phyloP scores from a whole-genome alignment of 2,329 filamentous ascomycete species.

The Pestalotiopsis sp. region DNA sequence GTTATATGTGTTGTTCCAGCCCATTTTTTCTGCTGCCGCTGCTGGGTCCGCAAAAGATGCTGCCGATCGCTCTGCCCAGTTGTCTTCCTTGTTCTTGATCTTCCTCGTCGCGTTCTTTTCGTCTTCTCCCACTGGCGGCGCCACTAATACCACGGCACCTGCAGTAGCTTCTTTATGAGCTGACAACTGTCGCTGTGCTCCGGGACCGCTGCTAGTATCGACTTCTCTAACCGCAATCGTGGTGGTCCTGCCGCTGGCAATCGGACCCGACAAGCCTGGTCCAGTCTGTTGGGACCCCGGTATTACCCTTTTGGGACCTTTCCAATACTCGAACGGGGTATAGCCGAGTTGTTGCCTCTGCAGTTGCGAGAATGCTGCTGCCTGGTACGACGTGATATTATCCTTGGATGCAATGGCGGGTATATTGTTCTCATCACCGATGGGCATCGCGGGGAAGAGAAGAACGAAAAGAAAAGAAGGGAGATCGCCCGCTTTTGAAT shows the following conservation, averaged over 20 bases:
- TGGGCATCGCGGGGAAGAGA: not conserved
- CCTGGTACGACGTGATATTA: conserved; percentile 4
- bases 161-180: not conserved
- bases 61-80: not conserved
- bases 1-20: conserved; percentile 9
- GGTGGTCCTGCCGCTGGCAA: conserved; percentile 2
- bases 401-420: not conserved
- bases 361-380: not conserved
- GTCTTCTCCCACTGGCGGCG: not conserved
- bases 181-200: conserved; percentile 3
- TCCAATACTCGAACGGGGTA: conserved; percentile 17
- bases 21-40: conserved; percentile 10
- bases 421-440: not conserved
- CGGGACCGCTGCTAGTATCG: conserved; percentile 3
- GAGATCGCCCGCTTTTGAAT: not conserved
- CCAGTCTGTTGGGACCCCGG: not conserved
- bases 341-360: conserved; percentile 12
- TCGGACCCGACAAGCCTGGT: not conserved
- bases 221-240: conserved; percentile 11
- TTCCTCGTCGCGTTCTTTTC: not conserved
- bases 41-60: not conserved
- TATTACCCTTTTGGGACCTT: conserved; percentile 15
- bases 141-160: conserved; percentile 3
- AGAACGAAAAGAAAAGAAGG: not conserved
- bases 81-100: not conserved